phyloP scores from a whole-genome alignment of 1,139 yeast genomes.

The Zygoascus meyerae region DNA sequence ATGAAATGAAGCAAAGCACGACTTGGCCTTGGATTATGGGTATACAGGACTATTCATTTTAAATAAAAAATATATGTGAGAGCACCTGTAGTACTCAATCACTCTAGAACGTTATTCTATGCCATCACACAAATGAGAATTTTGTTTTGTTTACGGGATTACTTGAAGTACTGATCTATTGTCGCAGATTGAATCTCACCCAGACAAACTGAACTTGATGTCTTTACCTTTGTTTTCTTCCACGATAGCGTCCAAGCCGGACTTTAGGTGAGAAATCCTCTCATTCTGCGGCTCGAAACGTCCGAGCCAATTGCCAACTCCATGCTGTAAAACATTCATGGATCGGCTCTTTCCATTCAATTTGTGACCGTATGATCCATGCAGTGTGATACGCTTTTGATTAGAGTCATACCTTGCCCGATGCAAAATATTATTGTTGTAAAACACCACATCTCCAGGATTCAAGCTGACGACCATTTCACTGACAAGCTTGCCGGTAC shows the following conservation, averaged over 20 bases:
- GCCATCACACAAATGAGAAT: too few species aligned
- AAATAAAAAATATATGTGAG: too few species aligned
- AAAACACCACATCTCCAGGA: slow-evolving; percentile 53
- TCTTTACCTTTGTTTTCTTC: slow-evolving; percentile 40
- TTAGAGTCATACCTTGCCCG: slow-evolving; percentile 44
- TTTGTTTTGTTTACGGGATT: too few species aligned
- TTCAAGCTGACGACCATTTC: slow-evolving; percentile 42
- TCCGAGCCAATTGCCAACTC: slow-evolving; percentile 48
- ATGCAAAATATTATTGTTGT: slow-evolving; percentile 50
- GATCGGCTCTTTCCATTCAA: slow-evolving; percentile 44
- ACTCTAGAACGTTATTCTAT: too few species aligned
- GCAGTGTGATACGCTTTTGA: slow-evolving; percentile 44
- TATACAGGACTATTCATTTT: too few species aligned
- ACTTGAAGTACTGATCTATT: too few species aligned
- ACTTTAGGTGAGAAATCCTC: slow-evolving; percentile 36
- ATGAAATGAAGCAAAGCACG: too few species aligned
- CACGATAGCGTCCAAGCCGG: slow-evolving; percentile 38
- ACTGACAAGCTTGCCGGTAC: slow-evolving; percentile 31
- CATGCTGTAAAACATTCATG: slow-evolving; percentile 50
- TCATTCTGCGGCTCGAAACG: slow-evolving; percentile 38
- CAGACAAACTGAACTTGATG: slow-evolving; percentile 45
- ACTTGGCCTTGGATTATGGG: too few species aligned
- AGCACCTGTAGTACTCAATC: too few species aligned
- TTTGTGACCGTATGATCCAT: slow-evolving; percentile 50
- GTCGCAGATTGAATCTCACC: slow-evolving; percentile 30